These are phyloP conservation scores for Zymoseptoria tritici DNA, from an alignment of 2,329 filamentous ascomycete species.

Conservation along the genomic window DNA sequence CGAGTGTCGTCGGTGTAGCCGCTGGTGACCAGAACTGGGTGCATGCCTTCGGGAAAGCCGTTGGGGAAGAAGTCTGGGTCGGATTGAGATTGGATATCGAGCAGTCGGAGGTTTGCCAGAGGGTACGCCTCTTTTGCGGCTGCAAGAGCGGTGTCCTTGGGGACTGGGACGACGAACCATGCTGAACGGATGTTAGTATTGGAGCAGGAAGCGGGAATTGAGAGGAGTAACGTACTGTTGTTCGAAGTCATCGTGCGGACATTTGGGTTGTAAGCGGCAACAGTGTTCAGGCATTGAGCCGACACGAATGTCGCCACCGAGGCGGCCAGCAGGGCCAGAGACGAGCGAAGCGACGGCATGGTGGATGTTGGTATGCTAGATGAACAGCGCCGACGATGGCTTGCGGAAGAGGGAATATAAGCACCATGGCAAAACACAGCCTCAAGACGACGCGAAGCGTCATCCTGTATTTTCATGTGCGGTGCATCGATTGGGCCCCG, in stretches of 20 bases:
- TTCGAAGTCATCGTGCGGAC: conserved; percentile 15
- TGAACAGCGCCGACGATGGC: too few species aligned
- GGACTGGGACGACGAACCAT: conserved; percentile 18
- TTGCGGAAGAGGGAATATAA: too few species aligned
- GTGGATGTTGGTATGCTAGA: too few species aligned
- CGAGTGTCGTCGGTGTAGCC: conserved; percentile 16
- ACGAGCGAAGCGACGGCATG: neutral
- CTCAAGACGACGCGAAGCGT: too few species aligned
- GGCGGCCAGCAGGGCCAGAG: neutral
- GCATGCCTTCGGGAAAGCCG: conserved; percentile 15
- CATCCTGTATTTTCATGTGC: neutral
- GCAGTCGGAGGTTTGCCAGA: conserved; percentile 5
- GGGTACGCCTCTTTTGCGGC: conserved; percentile 14
- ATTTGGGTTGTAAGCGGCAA: conserved; percentile 15
- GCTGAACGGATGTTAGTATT: conserved; percentile 2
- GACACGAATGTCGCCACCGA: neutral
- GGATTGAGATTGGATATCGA: conserved; percentile 13
- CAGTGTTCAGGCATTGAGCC: conserved; percentile 20
- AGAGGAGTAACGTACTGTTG: conserved; percentile 5
- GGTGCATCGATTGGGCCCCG: neutral
- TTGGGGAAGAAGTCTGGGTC: conserved; percentile 15
- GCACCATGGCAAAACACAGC: too few species aligned
- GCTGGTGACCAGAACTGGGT: conserved; percentile 15
- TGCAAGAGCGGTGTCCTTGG: conserved; percentile 12
- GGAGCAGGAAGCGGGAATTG: neutral